These are phyloP conservation scores for Collybia mongolica DNA, from an alignment of 768 basidiomycete genomes.

Conservation along the genomic window DNA sequence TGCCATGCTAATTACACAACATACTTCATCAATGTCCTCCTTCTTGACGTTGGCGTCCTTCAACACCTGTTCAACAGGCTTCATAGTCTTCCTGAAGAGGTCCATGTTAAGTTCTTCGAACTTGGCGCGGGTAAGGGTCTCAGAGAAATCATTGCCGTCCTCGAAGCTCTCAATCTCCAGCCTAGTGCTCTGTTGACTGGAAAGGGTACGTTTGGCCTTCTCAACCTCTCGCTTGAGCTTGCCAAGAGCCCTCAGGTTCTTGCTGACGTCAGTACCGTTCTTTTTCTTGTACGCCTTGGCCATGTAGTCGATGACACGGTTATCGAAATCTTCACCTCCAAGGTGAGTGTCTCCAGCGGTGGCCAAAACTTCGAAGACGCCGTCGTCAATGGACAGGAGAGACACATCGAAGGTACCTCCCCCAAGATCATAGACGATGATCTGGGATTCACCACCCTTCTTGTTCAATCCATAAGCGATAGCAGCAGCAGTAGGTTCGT, in stretches of 20 bases:
- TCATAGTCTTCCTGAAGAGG: conserved; percentile 99
- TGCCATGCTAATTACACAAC: not conserved
- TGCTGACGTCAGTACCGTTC: conserved; percentile 79
- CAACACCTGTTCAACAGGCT: conserved; percentile 97
- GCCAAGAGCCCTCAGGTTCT: conserved; percentile 80
- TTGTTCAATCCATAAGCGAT: conserved; percentile 99
- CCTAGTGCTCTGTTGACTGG: conserved; percentile 84
- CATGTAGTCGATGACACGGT: conserved; percentile 88
- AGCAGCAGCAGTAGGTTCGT: conserved; percentile 96
- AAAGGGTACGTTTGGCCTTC: conserved; percentile 92
- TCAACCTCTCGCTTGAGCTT: conserved; percentile 94
- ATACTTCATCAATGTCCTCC: conserved; percentile 90
- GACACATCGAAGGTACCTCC: conserved; percentile 99
- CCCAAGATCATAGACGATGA: conserved; percentile 98
- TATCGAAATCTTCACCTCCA: conserved; percentile 95
- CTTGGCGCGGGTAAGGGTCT: conserved; percentile 96
- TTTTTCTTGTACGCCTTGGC: conserved; percentile 91
- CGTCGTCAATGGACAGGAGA: conserved; percentile 90
- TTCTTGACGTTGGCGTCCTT: conserved; percentile 99
- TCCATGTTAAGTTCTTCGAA: conserved; percentile 99
- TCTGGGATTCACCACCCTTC: conserved; percentile 90
- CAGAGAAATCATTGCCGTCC: conserved; percentile 94
- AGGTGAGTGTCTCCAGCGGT: conserved; percentile 95
- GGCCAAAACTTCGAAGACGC: conserved; percentile 87
- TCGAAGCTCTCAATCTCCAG: conserved; percentile 97